Evolutionary conservation across 2,329 filamentous ascomycete species (phyloP), one percentile per base, ranked within the genome.

Genomic region (Venturia carpophila): DNA sequence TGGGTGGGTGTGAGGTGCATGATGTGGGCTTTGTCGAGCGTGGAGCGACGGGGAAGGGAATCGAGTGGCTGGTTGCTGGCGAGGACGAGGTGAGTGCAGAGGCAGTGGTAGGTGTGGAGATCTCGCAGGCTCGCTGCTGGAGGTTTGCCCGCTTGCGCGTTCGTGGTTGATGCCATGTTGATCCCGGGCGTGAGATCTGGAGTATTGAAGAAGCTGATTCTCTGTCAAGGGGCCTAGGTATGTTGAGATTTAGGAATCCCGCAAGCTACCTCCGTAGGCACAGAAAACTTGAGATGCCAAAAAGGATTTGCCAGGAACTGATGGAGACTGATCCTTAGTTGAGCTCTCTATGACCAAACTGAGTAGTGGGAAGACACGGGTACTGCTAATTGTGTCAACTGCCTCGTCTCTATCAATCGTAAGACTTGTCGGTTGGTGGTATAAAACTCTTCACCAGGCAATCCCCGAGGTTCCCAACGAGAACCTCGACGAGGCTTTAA

Each of bases 41-140:
- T 75, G 66, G 76, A 72, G 60, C 87, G 83, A 9, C 76, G 79
- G 1, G 85, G 84, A 13, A 88, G 79, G 0, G 74, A 68, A 37
- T 76, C 67, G 60, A 89, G 76, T 2, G 78, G 72, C 45, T 83
- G 80, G 0, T 83, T 84, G 56, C 79, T 86, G 27, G 85, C 82
- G 68, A 89, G 79, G 64, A 89, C 76, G 68, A 89, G 82, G 69
- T 86, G 82, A 58, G 79, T 84, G 80, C 87, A 90, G 72, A 87
- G 80, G 79, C 87, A 89, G 76, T 84, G 82, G 75, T 84, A 84
- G 66, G 81, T 84, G 73, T 81, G 75, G 68, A 83, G n/a, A 30
- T 55, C n/a, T 6, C 43, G 42, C 27, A 43, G 60, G 60, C 15
- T 34, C 2, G 60, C 24, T 39, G 43, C 19, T 21, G 63, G 3